Conservation (phyloP, 352 stramenopile species). For the Globisporangium heterothallicum region DNA sequence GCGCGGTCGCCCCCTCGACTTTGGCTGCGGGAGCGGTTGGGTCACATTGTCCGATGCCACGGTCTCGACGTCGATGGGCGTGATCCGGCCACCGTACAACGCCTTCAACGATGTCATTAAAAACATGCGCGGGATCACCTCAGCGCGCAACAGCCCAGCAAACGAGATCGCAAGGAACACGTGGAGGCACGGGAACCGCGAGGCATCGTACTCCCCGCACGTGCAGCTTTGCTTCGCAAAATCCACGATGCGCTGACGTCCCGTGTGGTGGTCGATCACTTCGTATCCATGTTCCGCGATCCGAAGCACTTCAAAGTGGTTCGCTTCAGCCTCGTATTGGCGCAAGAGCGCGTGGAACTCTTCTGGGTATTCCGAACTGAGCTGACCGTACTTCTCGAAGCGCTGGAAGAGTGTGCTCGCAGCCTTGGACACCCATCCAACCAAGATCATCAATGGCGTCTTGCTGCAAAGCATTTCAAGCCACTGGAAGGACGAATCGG, state of each 20-base stretch:
- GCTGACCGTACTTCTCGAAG: conserved; percentile 65
- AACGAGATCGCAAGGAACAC: conserved; percentile 67
- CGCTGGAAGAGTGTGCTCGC: conserved; percentile 69
- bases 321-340: conserved; percentile 59
- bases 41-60: conserved; percentile 58
- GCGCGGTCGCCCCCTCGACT: conserved; percentile 53
- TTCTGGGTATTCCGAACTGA: conserved; percentile 68
- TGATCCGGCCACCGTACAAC: conserved; percentile 65
- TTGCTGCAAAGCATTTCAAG: conserved; percentile 60
- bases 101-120: conserved; percentile 74
- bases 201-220: conserved; percentile 70
- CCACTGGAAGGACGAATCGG: conserved; percentile 53
- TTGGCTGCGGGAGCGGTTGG: conserved; percentile 44
- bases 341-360: conserved; percentile 59
- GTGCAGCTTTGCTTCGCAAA: conserved; percentile 72
- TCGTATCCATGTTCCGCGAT: conserved; percentile 69
- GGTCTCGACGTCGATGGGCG: conserved; percentile 73
- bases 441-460: conserved; percentile 71
- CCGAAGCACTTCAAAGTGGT: conserved; percentile 58
- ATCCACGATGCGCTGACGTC: conserved; percentile 63
- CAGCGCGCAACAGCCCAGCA: conserved; percentile 52
- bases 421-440: conserved; percentile 77
- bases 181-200: conserved; percentile 72
- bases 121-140: conserved; percentile 78
- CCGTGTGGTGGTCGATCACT: conserved; percentile 65